These are phyloP conservation scores for Arthrobotrys sinensis DNA, from an alignment of 2,329 filamentous ascomycete genomes.

Conservation along the genomic window DNA sequence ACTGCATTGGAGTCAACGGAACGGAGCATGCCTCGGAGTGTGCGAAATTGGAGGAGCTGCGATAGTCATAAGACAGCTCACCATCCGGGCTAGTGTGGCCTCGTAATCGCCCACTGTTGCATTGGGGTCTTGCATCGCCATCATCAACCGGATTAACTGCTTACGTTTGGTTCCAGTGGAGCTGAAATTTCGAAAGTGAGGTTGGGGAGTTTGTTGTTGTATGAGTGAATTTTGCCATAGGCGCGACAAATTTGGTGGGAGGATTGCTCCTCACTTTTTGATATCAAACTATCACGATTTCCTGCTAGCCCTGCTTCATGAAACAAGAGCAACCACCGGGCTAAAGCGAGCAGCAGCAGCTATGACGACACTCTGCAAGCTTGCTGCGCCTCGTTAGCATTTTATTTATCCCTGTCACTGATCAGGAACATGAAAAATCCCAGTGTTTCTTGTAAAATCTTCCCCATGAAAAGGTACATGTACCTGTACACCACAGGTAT, in stretches of 20 bases:
- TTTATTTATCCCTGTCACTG: slow-evolving; percentile 6
- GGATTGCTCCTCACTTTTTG: slow-evolving; percentile 26
- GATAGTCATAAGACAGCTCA: slow-evolving; percentile 32
- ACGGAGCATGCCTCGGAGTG: not conserved
- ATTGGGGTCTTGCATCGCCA: slow-evolving; percentile 35
- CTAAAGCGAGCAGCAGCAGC: slow-evolving; percentile 11
- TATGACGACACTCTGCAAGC: slow-evolving; percentile 45
- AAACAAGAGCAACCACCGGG: slow-evolving; percentile 28
- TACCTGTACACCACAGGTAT: too few species aligned
- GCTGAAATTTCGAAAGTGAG: slow-evolving; percentile 17
- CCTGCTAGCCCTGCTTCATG: slow-evolving; percentile 29
- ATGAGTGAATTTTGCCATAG: slow-evolving; percentile 58
- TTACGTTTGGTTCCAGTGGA: slow-evolving; percentile 36
- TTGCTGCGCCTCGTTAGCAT: slow-evolving; percentile 23
- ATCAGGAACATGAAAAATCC: slow-evolving; percentile 13
- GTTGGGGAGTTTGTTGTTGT: slow-evolving; percentile 25
- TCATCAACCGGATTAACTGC: slow-evolving; percentile 11
- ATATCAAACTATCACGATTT: slow-evolving; percentile 42
- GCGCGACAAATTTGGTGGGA: slow-evolving; percentile 24
- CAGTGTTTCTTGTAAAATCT: not conserved
- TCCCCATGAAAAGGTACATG: slow-evolving; percentile 7
- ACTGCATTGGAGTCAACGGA: not conserved
- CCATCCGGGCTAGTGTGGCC: slow-evolving; percentile 28
- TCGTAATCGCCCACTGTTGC: slow-evolving; percentile 28
- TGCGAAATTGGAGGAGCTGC: slow-evolving; percentile 48